Evolutionary conservation across 2,329 filamentous ascomycete species (phyloP).

Genomic region (Hypoxylon sp.): DNA sequence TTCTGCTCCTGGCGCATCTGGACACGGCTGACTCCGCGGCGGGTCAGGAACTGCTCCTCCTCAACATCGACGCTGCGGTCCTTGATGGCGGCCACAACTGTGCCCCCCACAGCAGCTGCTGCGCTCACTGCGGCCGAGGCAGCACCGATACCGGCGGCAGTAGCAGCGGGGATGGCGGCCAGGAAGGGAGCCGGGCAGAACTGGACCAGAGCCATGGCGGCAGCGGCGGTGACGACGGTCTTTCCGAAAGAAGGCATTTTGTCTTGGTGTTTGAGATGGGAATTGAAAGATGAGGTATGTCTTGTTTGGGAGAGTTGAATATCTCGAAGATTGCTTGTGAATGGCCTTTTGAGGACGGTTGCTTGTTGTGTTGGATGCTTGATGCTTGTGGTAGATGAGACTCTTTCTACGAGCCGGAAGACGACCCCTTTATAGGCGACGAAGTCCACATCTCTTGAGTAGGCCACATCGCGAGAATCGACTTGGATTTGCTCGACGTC

Average conservation of each 20-base stretch:
- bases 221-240: constrained; percentile 8
- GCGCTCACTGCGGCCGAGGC: not conserved
- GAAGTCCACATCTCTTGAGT: not conserved
- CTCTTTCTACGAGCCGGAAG: not conserved
- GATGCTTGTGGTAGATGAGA: not conserved
- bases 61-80: not conserved
- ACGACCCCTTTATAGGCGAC: not conserved
- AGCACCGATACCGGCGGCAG: not conserved
- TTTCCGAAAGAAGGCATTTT: constrained; percentile 23
- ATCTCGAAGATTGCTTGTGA: too few species aligned
- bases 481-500: not conserved
- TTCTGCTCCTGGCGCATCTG: constrained; percentile 7
- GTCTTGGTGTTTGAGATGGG: too few species aligned
- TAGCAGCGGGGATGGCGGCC: constrained; percentile 7
- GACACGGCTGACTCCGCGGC: not conserved
- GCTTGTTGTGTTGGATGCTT: too few species aligned
- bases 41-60: not conserved
- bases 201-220: constrained; percentile 20
- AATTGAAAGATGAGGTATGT: too few species aligned
- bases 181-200: constrained; percentile 20
- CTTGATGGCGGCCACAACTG: constrained; percentile 3
- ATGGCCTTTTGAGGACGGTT: too few species aligned
- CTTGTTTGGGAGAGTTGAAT: too few species aligned
- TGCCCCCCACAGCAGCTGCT: constrained; percentile 1
- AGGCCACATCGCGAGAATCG: not conserved